Evolutionary conservation across 345 rosid species (phyloP), one percentile per base, ranked within the genome.

Genomic region (Brassica juncea): DNA sequence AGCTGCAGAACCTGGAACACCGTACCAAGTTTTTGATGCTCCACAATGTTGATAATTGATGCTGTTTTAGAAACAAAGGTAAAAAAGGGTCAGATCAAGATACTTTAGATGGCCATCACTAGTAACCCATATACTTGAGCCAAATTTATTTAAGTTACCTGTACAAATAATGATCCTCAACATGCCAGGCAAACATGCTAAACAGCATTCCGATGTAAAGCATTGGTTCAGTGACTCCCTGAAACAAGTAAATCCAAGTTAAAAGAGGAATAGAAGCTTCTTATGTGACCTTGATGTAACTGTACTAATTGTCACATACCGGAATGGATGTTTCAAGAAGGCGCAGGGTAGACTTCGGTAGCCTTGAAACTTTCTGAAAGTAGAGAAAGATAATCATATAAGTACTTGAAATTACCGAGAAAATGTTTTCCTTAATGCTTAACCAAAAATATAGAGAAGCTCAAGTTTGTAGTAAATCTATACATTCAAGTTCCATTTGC

Each of bases 171-270:
- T 96, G 99, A 82, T 93, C 99, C 84, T 96, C 99, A 72, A 96
- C 99, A 63, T 96, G 99, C 99, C 99, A 96, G 49, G 99, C 99
- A 88, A 96, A 96, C 87, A 94, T 84, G 74, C 99, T 96, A 85
- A 96, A 96, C 30, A 96, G 87, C 99, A 96, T 96, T 81, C 99
- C 99, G 21, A 96, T 91, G 88, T 96, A 96, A 84, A 96, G 97
- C 99, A 96, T 96, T n/a, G 99, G 99, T 61, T 96, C 99, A 34
- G 99, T 96, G 72, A 96, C 93, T 72, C 99, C 99, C 99, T 96
- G 91, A 75, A 89, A 86, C 65, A 83, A 76, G 78, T 47, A 70
- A 69, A 73, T 28, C 47, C 57, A 69, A 71, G 25, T 70, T 34
- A 76, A 30, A 57, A 61, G 12, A 27, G 0, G 10, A 39, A 37